Evolutionary conservation across 192 early-diverging fungal genomes (phyloP).

Genomic region (Mortierella antarctica): DNA sequence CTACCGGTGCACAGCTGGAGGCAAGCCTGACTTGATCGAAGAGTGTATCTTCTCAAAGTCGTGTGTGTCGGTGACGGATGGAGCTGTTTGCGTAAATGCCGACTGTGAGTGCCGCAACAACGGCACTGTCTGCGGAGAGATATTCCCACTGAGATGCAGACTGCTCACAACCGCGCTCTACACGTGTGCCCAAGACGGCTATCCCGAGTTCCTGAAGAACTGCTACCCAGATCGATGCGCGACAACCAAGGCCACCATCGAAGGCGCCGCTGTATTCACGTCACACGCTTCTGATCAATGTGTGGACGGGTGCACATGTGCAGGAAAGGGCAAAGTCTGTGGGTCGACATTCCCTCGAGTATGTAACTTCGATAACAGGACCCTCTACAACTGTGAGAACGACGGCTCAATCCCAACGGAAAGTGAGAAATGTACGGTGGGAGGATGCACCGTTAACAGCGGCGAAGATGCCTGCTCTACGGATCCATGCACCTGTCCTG

Average conservation of each 20-base stretch:
- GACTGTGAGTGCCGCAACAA: conserved; percentile 1
- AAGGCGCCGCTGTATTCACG: background rate
- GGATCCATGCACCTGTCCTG: conserved; percentile 2
- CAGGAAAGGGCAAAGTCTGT: background rate
- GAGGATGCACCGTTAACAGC: conserved; percentile 2
- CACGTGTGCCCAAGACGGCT: background rate
- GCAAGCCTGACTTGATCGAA: background rate
- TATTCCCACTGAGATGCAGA: background rate
- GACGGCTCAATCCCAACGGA: background rate
- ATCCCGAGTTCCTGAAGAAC: background rate
- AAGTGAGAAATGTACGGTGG: background rate
- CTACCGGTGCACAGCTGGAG: background rate
- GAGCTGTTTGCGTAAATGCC: background rate
- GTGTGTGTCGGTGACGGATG: background rate
- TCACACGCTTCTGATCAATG: background rate
- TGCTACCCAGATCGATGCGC: background rate
- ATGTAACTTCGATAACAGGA: background rate
- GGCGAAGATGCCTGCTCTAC: conserved; percentile 2
- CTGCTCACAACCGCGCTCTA: background rate
- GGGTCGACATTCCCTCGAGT: conserved; percentile 9
- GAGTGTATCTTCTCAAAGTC: background rate
- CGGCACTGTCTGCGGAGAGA: conserved; percentile 1
- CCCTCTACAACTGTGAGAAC: conserved; percentile 2
- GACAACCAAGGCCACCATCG: background rate
- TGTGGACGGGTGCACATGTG: background rate